Conservation (phyloP, 2,329 filamentous ascomycete species). For the Monosporascus sp. region DNA sequence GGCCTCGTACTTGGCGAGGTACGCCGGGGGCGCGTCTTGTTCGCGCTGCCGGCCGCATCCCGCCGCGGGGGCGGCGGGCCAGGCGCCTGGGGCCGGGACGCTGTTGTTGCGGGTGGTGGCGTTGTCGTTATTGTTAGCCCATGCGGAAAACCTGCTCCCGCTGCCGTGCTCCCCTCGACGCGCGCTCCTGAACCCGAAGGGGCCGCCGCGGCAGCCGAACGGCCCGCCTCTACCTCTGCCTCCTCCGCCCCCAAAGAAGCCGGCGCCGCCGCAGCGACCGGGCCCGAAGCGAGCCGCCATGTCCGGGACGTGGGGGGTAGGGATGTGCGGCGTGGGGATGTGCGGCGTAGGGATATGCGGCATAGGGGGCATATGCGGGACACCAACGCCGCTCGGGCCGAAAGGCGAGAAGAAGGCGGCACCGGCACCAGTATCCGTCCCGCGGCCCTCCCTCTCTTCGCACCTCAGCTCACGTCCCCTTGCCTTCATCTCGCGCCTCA, state of each 20-base stretch:
- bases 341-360: background rate
- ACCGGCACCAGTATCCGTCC: background rate
- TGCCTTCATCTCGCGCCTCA: background rate
- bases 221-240: background rate
- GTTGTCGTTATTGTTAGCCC: background rate
- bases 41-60: background rate
- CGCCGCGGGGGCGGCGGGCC: background rate
- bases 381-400: background rate
- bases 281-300: background rate
- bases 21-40: background rate
- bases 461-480: too few relatives aligned
- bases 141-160: too few relatives aligned
- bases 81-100: background rate
- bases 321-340: background rate
- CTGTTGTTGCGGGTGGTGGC: background rate
- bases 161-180: too few relatives aligned
- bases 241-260: constrained; percentile 2
- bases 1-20: constrained; percentile 29
- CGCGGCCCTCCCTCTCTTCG: background rate
- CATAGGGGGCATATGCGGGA: background rate
- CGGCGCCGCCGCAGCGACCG: background rate
- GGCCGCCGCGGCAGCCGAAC: background rate
- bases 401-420: background rate
- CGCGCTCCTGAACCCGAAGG: too few relatives aligned
- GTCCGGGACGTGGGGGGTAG: background rate